Percentiles rank a stretch among this genome's conserved stretches.
Evolutionary conservation across 345 rosid species (phyloP).

Genomic region (Raphanus raphanistrum): DNA sequence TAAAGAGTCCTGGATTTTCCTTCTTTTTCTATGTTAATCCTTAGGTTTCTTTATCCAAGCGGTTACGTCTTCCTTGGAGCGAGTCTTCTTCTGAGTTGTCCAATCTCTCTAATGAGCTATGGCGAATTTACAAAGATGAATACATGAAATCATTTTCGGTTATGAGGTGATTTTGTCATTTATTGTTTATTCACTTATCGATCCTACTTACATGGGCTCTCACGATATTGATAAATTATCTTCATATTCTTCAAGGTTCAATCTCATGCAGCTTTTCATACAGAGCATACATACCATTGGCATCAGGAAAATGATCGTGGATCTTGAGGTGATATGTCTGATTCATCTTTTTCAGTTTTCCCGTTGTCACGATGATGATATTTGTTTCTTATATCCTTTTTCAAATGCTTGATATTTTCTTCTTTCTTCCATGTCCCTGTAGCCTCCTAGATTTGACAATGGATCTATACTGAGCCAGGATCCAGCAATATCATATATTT

Average conservation of each 20-base stretch:
- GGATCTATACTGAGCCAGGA: conserved; percentile 92
- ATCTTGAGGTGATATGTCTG: conserved; percentile 71
- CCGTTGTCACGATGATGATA: conserved; percentile 9
- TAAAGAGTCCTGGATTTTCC: conserved; percentile 15
- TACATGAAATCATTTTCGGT: conserved; percentile 69
- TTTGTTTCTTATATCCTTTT: conserved; percentile 18
- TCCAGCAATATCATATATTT: conserved; percentile 90
- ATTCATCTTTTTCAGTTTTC: conserved; percentile 21
- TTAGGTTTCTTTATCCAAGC: conserved; percentile 83
- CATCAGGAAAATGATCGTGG: conserved; percentile 83
- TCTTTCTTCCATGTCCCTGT: conserved; percentile 23
- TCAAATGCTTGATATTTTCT: not conserved
- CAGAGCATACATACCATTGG: conserved; percentile 61
- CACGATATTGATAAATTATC: conserved; percentile 12
- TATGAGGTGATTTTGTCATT: conserved; percentile 64
- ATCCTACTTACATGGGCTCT: conserved; percentile 11
- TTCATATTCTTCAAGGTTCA: conserved; percentile 62
- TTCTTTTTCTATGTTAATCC: conserved; percentile 31
- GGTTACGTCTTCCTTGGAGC: conserved; percentile 73
- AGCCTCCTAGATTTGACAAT: conserved; percentile 96
- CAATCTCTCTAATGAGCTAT: conserved; percentile 58
- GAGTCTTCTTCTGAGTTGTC: conserved; percentile 46
- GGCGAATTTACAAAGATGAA: conserved; percentile 91
- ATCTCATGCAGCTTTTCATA: conserved; percentile 77
- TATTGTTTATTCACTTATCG: conserved; percentile 8